Evolutionary conservation across 768 basidiomycete genomes (phyloP), one percentile per base, ranked within the genome.

Genomic region (Lentinula raphanica): DNA sequence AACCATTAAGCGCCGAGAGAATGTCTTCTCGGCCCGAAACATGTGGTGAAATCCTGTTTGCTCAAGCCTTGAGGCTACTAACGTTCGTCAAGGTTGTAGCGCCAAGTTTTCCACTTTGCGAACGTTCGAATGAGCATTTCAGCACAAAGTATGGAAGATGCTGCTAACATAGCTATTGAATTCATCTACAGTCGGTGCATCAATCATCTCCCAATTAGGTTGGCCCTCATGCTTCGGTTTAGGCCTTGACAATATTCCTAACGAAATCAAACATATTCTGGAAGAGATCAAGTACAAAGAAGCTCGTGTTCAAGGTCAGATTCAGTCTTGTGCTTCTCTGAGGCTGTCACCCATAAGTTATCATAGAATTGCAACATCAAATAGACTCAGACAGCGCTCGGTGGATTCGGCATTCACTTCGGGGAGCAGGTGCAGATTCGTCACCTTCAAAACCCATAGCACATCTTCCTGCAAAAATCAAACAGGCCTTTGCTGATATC

Each of bases 241-340:
- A 40, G 81, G 76, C 64, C 71, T 83, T 42, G 81, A 84, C 58
- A 82, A 82, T 64, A 66, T 84, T 9, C 82, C 82, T 1, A 70
- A 73, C 58, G 82, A 84, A 68, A 77, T 82, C 2, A 72, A 74
- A 25, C 79, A 81, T 63, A 65, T 82, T 36, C 68, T 82, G 25
- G 76, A 79, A 59, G 82, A 84, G 66, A 81, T 84, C 49, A 77
- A 69, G 58, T 67, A 73, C 40, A 75, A 76, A 61, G 82, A 84
- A 53, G 69, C 64, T 19, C 71, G 72, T 54, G 71, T 71, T 0
- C 74, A 76, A 69, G 78, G 79, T 80, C 40, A 17, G 73, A 59
- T 51, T 11, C 28, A 48, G 31, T n/a, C n/a, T n/a, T n/a, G n/a
- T 28, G 56, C 36, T 57, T 51, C 6, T 11, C 17, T 11, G 23